Evolutionary conservation across 352 stramenopile genomes (phyloP).

Genomic region (Phytopythium helicoides): DNA sequence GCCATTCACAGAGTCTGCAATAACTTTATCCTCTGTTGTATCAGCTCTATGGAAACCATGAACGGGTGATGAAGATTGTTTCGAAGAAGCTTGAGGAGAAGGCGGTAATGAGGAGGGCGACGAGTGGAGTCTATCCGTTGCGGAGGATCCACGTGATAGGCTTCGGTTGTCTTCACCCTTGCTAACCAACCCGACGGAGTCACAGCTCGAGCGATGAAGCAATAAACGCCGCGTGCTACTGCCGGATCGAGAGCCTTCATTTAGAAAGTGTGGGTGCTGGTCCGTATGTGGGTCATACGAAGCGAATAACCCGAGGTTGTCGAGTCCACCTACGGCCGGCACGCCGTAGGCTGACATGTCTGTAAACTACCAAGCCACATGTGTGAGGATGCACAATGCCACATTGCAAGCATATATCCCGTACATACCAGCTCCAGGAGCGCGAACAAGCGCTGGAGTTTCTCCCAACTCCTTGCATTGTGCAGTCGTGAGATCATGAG

Average conservation of each 20-base stretch:
- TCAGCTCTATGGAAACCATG: not conserved
- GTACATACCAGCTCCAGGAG: slow-evolving; percentile 55
- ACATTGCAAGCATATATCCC: not conserved
- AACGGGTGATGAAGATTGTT: not conserved
- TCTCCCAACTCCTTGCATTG: slow-evolving; percentile 33
- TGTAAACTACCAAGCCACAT: slow-evolving; percentile 68
- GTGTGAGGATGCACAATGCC: slow-evolving; percentile 5
- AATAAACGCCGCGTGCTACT: slow-evolving; percentile 43
- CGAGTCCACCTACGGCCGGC: slow-evolving; percentile 48
- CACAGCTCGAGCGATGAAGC: slow-evolving; percentile 16
- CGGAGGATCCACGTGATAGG: not conserved
- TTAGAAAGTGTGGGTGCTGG: slow-evolving; percentile 14
- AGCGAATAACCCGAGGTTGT: slow-evolving; percentile 54
- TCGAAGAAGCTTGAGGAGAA: too few species aligned
- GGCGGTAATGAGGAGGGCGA: not conserved
- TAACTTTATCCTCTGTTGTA: too few species aligned
- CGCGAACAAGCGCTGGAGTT: slow-evolving; percentile 51
- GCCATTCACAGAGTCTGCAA: too few species aligned
- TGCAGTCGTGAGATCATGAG: slow-evolving; percentile 40
- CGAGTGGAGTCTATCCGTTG: slow-evolving; percentile 1
- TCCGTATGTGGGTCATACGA: slow-evolving; percentile 21
- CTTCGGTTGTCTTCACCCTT: not conserved
- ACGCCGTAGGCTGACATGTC: slow-evolving; percentile 63
- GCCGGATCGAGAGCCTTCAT: slow-evolving; percentile 22
- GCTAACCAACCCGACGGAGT: slow-evolving; percentile 2